Evolutionary conservation across 78 protist genomes (phyloP).

Genomic region (Dictyostelium intermedium): DNA sequence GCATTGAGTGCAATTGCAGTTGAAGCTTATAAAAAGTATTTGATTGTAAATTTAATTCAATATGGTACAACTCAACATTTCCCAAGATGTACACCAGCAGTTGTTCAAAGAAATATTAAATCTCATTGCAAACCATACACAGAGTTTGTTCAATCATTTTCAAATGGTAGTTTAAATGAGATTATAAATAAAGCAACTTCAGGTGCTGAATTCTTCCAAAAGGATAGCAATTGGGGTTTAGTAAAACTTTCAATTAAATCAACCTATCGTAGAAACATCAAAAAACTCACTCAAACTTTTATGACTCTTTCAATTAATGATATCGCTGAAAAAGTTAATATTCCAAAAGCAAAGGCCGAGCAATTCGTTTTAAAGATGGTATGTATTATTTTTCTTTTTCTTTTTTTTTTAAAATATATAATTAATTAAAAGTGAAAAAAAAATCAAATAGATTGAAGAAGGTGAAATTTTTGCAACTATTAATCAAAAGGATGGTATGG

Average conservation of each 20-base stretch:
- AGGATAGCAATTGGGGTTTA: constrained; percentile 84
- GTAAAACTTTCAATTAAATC: constrained; percentile 81
- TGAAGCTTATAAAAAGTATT: constrained; percentile 90
- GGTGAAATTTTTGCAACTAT: constrained; percentile 85
- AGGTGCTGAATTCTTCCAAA: constrained; percentile 67
- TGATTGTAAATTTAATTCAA: constrained; percentile 50
- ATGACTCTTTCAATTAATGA: constrained; percentile 85
- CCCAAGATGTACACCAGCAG: constrained; percentile 71
- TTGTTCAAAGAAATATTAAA: constrained; percentile 72
- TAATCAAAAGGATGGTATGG: constrained; percentile 85
- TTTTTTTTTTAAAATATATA: not conserved
- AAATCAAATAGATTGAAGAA: constrained; percentile 75
- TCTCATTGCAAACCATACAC: constrained; percentile 67
- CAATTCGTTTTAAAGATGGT: constrained; percentile 77
- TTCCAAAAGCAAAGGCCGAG: constrained; percentile 64
- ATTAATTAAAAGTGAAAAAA: not conserved
- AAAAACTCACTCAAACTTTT: constrained; percentile 86
- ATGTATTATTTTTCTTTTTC: not conserved
- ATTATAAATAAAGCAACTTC: not conserved
- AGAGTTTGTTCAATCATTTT: constrained; percentile 42
- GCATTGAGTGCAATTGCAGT: constrained; percentile 84
- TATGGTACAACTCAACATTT: constrained; percentile 64
- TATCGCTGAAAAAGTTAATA: constrained; percentile 52
- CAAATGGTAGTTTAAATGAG: not conserved
- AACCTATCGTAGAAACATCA: constrained; percentile 64